Percentiles rank a stretch among this genome's conserved stretches.
Evolutionary conservation across 352 stramenopile species (phyloP).

Genomic region (Pythium apleroticum): DNA sequence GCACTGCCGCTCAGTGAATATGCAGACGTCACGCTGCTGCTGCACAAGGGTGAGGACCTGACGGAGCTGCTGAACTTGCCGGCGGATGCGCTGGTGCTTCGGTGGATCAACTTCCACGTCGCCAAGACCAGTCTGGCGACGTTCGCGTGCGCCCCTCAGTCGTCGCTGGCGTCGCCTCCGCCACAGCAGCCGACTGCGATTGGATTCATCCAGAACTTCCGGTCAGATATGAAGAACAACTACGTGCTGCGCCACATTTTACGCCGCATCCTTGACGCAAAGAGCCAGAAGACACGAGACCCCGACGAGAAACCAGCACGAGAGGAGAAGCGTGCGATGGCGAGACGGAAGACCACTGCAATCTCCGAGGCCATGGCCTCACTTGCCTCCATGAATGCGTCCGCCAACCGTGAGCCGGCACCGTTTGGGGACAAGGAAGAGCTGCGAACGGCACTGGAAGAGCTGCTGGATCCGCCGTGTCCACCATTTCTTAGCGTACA

Average conservation of each 20-base stretch:
- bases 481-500: conserved; percentile 42
- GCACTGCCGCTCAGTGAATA: conserved; percentile 42
- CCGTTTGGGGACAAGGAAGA: conserved; percentile 47
- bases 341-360: not conserved
- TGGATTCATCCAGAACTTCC: conserved; percentile 71
- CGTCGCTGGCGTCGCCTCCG: not conserved
- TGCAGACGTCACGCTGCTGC: conserved; percentile 40
- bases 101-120: conserved; percentile 72
- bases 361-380: not conserved
- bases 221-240: conserved; percentile 57
- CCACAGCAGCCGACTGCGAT: not conserved
- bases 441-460: conserved; percentile 34
- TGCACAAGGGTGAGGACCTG: conserved; percentile 58
- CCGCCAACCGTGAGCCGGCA: not conserved
- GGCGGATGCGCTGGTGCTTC: conserved; percentile 59
- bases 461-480: conserved; percentile 42
- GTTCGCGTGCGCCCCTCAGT: not conserved
- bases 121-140: conserved; percentile 28
- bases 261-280: conserved; percentile 31
- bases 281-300: not conserved
- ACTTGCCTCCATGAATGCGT: not conserved
- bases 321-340: not conserved
- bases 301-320: not conserved
- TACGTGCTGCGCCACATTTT: conserved; percentile 63
- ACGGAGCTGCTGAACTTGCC: conserved; percentile 46